phyloP scores from a whole-genome alignment of 2,329 filamentous ascomycete species.

The Xylariaceae sp. region DNA sequence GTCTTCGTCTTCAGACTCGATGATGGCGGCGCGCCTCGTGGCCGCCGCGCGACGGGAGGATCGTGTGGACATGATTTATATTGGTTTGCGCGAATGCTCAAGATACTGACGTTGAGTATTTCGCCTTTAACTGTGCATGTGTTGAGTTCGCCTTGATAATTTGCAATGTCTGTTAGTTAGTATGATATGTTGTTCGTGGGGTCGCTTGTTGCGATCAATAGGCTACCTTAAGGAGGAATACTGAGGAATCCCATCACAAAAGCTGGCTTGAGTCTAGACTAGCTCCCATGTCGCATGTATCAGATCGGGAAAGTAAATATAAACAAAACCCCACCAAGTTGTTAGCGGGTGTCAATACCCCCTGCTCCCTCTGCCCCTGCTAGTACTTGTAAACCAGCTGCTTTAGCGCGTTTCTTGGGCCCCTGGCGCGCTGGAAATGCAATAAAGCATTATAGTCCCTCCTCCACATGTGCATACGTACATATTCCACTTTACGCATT shows the following conservation, averaged over 20 bases:
- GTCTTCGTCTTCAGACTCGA: conserved; percentile 83
- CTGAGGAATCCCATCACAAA: background rate
- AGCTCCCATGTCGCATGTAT: conserved; percentile 3
- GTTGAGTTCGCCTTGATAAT: background rate
- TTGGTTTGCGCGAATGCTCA: background rate
- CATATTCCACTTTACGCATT: background rate
- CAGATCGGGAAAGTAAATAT: conserved; percentile 33
- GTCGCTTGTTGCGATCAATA: conserved; percentile 4
- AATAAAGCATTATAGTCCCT: background rate
- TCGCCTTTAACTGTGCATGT: background rate
- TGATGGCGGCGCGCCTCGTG: conserved; percentile 73
- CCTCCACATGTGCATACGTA: background rate
- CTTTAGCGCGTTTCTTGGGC: conserved; percentile 11
- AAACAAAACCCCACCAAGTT: conserved; percentile 35
- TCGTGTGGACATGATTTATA: conserved; percentile 41
- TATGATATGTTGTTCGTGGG: conserved; percentile 5
- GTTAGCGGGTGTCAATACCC: conserved; percentile 3
- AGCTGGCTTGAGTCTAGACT: background rate
- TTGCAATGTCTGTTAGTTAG: background rate
- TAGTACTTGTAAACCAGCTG: background rate
- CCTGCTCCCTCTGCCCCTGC: conserved; percentile 11
- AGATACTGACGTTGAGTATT: background rate
- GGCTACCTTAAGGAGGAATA: background rate
- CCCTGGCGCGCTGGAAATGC: conserved; percentile 13
- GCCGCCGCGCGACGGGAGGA: conserved; percentile 54